Evolutionary conservation across 345 rosid genomes (phyloP).

Genomic region (Murraya koenigii): DNA sequence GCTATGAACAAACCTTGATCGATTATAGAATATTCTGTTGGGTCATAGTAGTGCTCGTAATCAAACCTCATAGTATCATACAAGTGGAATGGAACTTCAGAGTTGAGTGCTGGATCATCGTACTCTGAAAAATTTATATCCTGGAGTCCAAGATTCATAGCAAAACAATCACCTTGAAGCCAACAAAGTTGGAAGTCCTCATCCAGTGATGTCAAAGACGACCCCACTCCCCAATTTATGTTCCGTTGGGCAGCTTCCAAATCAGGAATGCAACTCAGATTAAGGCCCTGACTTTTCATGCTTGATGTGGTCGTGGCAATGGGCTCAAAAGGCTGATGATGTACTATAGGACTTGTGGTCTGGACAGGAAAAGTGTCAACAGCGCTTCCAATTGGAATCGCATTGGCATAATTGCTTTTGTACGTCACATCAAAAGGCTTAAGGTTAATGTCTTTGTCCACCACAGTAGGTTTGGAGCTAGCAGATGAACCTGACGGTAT

Average conservation of each 20-base stretch:
- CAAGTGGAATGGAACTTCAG: constrained; percentile 51
- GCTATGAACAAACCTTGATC: constrained; percentile 72
- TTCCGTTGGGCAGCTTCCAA: constrained; percentile 35
- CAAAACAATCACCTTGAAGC: constrained; percentile 48
- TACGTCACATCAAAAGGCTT: constrained; percentile 39
- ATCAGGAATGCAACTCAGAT: constrained; percentile 32
- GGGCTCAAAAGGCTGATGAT: constrained; percentile 32
- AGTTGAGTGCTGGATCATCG: constrained; percentile 32
- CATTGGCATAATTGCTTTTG: constrained; percentile 27
- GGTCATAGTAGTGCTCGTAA: constrained; percentile 51
- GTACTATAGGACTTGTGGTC: constrained; percentile 22
- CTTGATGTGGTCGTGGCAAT: constrained; percentile 27
- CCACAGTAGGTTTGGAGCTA: constrained; percentile 27
- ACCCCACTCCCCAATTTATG: constrained; percentile 31
- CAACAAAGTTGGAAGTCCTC: constrained; percentile 50
- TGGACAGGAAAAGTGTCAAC: constrained; percentile 31
- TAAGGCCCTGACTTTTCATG: constrained; percentile 38
- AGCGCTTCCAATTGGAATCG: constrained; percentile 14
- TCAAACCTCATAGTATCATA: constrained; percentile 56
- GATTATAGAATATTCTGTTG: constrained; percentile 50
- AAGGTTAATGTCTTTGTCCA: constrained; percentile 26
- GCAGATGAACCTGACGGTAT: constrained; percentile 21
- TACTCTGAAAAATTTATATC: constrained; percentile 40
- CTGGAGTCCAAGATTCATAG: constrained; percentile 50
- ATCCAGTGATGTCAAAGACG: constrained; percentile 35